A percentile compares a stretch with the other conserved stretches of the same genome.
These are phyloP conservation scores for Candida rishiriensis DNA, from an alignment of 805 yeast species.

Conservation along the genomic window DNA sequence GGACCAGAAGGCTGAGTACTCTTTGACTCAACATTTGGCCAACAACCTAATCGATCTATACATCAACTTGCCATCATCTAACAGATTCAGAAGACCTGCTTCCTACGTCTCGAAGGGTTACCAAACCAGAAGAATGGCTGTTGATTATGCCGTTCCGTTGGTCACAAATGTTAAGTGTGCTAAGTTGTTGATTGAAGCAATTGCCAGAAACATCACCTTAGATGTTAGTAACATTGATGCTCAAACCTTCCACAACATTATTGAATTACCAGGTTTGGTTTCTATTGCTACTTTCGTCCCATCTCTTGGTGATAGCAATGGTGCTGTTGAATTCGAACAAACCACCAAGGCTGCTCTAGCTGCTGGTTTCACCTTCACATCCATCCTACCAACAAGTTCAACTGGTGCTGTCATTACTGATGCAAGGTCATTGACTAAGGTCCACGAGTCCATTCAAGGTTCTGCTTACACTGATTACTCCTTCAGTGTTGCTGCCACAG, in stretches of 20 bases:
- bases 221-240: slow-evolving; percentile 77
- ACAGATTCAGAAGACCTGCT: slow-evolving; percentile 98
- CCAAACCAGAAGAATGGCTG: slow-evolving; percentile 99
- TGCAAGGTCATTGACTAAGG: slow-evolving; percentile 59
- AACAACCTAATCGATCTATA: slow-evolving; percentile 94
- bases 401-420: slow-evolving; percentile 63
- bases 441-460: slow-evolving; percentile 48
- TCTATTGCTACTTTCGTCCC: slow-evolving; percentile 80
- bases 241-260: slow-evolving; percentile 83
- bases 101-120: slow-evolving; percentile 97
- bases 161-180: slow-evolving; percentile 98
- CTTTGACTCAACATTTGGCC: slow-evolving; percentile 93
- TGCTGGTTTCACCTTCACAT: slow-evolving; percentile 85
- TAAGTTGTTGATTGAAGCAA: slow-evolving; percentile 91
- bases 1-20: slow-evolving; percentile 87
- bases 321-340: slow-evolving; percentile 56
- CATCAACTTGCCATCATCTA: slow-evolving; percentile 93
- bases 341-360: slow-evolving; percentile 68
- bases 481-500: slow-evolving; percentile 78
- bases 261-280: slow-evolving; percentile 81
- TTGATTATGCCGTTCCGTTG: slow-evolving; percentile 95
- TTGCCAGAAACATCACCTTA: slow-evolving; percentile 63
- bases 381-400: slow-evolving; percentile 69
- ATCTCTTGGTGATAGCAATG: slow-evolving; percentile 43
- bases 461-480: slow-evolving; percentile 79